Conservation (phyloP, 1,139 yeast species). For the Diutina scorzettiae region DNA sequence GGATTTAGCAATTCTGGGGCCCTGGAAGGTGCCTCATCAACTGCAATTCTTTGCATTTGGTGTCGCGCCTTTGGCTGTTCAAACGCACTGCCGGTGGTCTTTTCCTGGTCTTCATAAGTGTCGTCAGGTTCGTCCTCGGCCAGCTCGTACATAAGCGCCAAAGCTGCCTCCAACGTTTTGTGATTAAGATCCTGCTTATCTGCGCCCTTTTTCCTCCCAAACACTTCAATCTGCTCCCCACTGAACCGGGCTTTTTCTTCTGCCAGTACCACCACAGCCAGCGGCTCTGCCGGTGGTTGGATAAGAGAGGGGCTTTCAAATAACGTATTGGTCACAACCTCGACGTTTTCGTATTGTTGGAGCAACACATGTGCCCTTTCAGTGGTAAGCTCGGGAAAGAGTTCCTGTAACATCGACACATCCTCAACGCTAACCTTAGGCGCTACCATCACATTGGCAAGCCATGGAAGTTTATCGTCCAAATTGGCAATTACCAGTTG, state of each 20-base stretch:
- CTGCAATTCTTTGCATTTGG: slow-evolving; percentile 7
- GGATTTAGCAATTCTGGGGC: slow-evolving; percentile 6
- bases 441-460: slow-evolving; percentile 10
- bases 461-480: slow-evolving; percentile 33
- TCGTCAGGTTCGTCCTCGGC: slow-evolving; percentile 82
- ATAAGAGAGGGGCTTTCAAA: slow-evolving; percentile 48
- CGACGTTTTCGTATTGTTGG: slow-evolving; percentile 38
- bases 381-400: slow-evolving; percentile 45
- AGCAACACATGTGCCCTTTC: slow-evolving; percentile 37
- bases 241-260: slow-evolving; percentile 15
- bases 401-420: slow-evolving; percentile 33
- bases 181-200: slow-evolving; percentile 30
- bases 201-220: slow-evolving; percentile 13
- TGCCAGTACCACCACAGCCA: slow-evolving; percentile 1
- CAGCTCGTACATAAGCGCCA: slow-evolving; percentile 52
- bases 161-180: slow-evolving; percentile 50
- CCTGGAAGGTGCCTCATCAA: slow-evolving; percentile 8
- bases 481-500: slow-evolving; percentile 37
- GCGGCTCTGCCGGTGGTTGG: slow-evolving; percentile 7
- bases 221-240: slow-evolving; percentile 19
- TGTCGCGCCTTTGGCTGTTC: neutral
- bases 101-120: slow-evolving; percentile 67
- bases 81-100: slow-evolving; percentile 11
- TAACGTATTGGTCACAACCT: slow-evolving; percentile 43
- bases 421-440: slow-evolving; percentile 21